Evolutionary conservation across 352 stramenopile genomes (phyloP), one percentile per base, ranked within the genome.

Genomic region (Peronospora farinosa): DNA sequence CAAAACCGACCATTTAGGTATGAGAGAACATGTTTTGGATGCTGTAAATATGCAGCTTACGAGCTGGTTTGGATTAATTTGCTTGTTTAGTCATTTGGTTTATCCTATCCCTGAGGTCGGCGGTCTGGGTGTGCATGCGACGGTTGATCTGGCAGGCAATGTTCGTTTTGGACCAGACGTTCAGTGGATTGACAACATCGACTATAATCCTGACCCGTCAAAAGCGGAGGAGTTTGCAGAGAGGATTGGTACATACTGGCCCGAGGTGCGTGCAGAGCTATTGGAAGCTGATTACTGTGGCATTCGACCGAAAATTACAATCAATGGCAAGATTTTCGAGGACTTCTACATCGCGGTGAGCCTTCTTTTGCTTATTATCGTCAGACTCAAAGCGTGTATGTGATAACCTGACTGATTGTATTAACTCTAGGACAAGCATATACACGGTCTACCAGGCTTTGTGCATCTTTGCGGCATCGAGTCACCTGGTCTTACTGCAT

Each of bases 141-240:
- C 95, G 4, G 70, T 98, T 13, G 92, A 98, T 65, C 58, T 97
- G 32, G 61, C 67, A n/a, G 90, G 92, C 21, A 88, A 89, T 40
- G 76, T 96, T 12, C 86, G 88, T 41, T 99, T 99, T 72, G 96
- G 96, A 6, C 96, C 96, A 0, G 94, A 99, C 66, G 94, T 98
- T 2, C 74, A 99, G 68, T 98, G 94, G 95, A 59, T 98, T 2
- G 40, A 86, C 21, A 52, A 55, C 0, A 84, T 97, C 55, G 77
- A 97, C 38, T 97, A 97, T 50, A 41, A 86, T 47, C 79, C 81
- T 4, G 60, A 89, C 36, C 50, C 67, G 1, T 57, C 51, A n/a
- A 89, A 88, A 65, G 80, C 78, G 0, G 47, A 59, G 7, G 16
- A 41, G 0, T 93, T 93, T 48, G 70, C 75, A 0, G 65, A 77